These are phyloP conservation scores for Fusarium sp. DNA, from an alignment of 2,329 filamentous ascomycete species.

Conservation along the genomic window DNA sequence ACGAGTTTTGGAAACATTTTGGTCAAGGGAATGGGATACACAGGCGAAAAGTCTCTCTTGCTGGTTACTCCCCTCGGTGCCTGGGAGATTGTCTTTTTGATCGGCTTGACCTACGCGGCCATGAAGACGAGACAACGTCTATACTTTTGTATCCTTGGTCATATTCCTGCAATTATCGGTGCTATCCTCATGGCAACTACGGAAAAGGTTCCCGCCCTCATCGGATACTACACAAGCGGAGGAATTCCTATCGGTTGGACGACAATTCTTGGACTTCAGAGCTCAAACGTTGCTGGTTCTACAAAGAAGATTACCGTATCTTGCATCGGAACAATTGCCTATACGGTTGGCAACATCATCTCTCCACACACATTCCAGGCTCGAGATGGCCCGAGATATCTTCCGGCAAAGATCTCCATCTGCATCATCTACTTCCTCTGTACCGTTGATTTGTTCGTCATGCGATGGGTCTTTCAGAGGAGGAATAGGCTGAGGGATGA, in stretches of 20 bases:
- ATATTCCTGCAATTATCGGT: slow-evolving; percentile 30
- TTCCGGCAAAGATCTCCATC: slow-evolving; percentile 33
- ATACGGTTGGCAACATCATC: slow-evolving; percentile 37
- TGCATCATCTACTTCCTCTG: slow-evolving; percentile 36
- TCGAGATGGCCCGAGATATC: slow-evolving; percentile 28
- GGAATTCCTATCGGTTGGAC: slow-evolving; percentile 37
- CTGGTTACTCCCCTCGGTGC: slow-evolving; percentile 28
- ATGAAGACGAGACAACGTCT: slow-evolving; percentile 27
- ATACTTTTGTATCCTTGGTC: slow-evolving; percentile 24
- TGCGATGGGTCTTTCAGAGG: slow-evolving; percentile 28
- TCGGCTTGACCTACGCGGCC: slow-evolving; percentile 23
- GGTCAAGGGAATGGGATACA: slow-evolving; percentile 29
- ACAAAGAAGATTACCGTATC: slow-evolving; percentile 37
- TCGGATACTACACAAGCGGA: slow-evolving; percentile 34
- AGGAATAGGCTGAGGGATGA: slow-evolving; percentile 25
- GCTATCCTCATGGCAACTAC: slow-evolving; percentile 36
- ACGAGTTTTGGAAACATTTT: slow-evolving; percentile 32
- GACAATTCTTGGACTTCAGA: slow-evolving; percentile 33
- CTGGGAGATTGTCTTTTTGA: slow-evolving; percentile 26
- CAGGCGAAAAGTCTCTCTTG: slow-evolving; percentile 13
- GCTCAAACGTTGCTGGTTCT: slow-evolving; percentile 33
- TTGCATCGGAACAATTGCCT: slow-evolving; percentile 34
- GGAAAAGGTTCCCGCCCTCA: slow-evolving; percentile 31
- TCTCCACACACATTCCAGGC: slow-evolving; percentile 36
- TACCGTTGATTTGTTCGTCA: slow-evolving; percentile 28